Base-by-base conservation (phyloP, 2,329 filamentous ascomycete genomes). In the Anisogramma anomala region DNA sequence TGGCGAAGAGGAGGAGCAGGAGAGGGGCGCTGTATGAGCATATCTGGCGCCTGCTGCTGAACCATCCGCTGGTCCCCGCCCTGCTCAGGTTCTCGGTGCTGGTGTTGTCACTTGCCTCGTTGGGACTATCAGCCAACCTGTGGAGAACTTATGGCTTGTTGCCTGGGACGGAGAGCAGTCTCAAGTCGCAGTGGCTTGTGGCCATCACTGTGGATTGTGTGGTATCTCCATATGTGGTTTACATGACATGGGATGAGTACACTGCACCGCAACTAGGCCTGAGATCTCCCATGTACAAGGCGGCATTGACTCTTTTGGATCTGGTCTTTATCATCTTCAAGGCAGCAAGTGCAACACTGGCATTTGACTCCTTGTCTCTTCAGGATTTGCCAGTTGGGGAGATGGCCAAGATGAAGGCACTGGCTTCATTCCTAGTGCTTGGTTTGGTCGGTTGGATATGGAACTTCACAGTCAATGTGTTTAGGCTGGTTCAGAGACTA, bases 281-380 rank as follows among this genome's bases (percentile, higher is more conserved):
- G 46, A 82, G 93, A 32, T 80, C 79, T 6, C 79, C 86, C 8
- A 79, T 79, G 42, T 82, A 85, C 36, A 98, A 98, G 59, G 83
- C 94, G 49, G 78, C 84, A 11, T 75, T 98, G 36, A 84, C 96
- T 46, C 76, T 98, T 41, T 74, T 94, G 43, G 91, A 98, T 61
- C 71, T 98, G 3, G 80, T 95, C 54, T 98, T 98, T 58, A 94
- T 98, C 55, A 88, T 96, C 31, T 94, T 98, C 65, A 89, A 94
- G 60, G 87, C 88, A 3, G 87, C 88, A 38, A 96, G 94, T 62
- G 74, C 94, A 19, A 84, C 85, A 30, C 67, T 98, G 49, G 88
- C 89, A 2, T 94, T 95, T 58, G 83, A 85, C 56, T 82, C 85
- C 7, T 66, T 95, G 40, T 80, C 85, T 58, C 69, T 74, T 55